A percentile compares a stretch with the other conserved stretches of the same genome.
These are phyloP conservation scores for Leccinum proliferum DNA, from an alignment of 1,284 basidiomycete genomes.

Conservation along the genomic window DNA sequence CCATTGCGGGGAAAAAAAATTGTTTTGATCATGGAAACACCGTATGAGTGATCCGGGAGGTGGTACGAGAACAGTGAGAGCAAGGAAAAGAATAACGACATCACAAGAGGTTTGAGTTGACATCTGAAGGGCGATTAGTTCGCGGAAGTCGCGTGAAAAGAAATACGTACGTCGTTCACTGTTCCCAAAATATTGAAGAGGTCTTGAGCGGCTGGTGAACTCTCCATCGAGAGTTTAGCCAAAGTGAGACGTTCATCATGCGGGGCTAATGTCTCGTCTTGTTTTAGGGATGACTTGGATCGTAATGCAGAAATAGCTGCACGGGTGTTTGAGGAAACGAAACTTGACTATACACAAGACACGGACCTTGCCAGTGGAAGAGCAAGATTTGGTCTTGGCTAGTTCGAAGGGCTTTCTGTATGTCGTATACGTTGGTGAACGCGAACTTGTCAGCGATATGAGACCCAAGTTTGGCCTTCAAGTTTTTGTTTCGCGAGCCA, in stretches of 20 bases:
- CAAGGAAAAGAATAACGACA: conserved; percentile 51
- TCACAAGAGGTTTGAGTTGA: conserved; percentile 38
- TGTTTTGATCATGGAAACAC: conserved; percentile 52
- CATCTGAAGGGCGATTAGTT: conserved; percentile 27
- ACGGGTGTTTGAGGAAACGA: background rate
- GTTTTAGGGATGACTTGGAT: conserved; percentile 24
- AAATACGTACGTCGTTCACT: conserved; percentile 38
- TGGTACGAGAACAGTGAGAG: conserved; percentile 58
- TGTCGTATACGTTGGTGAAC: conserved; percentile 21
- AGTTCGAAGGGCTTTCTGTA: conserved; percentile 17
- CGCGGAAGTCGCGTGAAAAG: conserved; percentile 4
- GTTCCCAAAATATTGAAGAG: conserved; percentile 60
- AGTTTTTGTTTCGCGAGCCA: conserved; percentile 13
- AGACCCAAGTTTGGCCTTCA: conserved; percentile 4
- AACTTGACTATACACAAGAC: too few species aligned
- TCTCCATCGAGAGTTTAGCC: conserved; percentile 55
- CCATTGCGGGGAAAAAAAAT: conserved; percentile 51
- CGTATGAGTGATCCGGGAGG: conserved; percentile 56
- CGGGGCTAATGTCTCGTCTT: conserved; percentile 26
- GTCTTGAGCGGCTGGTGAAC: conserved; percentile 49
- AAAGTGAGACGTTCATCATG: conserved; percentile 57
- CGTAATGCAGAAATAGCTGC: conserved; percentile 42
- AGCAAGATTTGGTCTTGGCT: conserved; percentile 18
- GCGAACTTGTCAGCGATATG: conserved; percentile 1
- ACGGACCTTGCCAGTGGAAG: conserved; percentile 25